Conservation (phyloP, 192 early-diverging fungal genomes). For the Mortierella alpina region DNA sequence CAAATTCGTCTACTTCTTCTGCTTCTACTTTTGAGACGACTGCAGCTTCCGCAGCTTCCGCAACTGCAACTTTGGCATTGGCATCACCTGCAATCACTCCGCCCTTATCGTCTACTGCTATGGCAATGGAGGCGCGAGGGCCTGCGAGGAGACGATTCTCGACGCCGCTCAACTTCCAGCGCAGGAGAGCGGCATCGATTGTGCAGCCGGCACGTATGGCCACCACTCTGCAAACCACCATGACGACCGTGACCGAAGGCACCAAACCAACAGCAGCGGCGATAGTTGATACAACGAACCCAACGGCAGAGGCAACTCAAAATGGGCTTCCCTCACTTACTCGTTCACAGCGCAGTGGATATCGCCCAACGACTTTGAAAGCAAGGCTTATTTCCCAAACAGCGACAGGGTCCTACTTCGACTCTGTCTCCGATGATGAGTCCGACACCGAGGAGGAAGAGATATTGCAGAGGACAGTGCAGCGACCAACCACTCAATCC, state of each 20-base stretch:
- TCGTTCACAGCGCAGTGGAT: background rate
- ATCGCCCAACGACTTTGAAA: background rate
- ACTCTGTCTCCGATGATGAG: slow-evolving; percentile 40
- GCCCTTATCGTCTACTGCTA: too few species aligned
- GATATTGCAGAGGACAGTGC: background rate
- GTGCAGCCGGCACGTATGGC: background rate
- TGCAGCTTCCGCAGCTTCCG: too few species aligned
- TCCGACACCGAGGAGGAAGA: slow-evolving; percentile 21
- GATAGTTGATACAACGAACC: background rate
- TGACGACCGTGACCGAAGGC: background rate
- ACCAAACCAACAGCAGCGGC: background rate
- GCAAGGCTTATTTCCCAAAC: background rate
- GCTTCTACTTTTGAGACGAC: too few species aligned
- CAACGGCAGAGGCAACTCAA: background rate
- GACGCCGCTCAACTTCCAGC: background rate
- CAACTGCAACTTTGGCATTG: background rate
- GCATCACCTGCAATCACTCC: background rate
- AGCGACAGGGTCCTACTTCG: slow-evolving; percentile 19
- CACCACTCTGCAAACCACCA: background rate
- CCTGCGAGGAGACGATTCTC: background rate
- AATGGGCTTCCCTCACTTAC: too few species aligned
- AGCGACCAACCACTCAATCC: background rate
- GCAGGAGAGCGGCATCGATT: background rate
- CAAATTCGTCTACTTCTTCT: too few species aligned
- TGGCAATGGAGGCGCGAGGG: too few species aligned